Base-by-base conservation (phyloP, 2,329 filamentous ascomycete genomes). In the Beauveria sp. region DNA sequence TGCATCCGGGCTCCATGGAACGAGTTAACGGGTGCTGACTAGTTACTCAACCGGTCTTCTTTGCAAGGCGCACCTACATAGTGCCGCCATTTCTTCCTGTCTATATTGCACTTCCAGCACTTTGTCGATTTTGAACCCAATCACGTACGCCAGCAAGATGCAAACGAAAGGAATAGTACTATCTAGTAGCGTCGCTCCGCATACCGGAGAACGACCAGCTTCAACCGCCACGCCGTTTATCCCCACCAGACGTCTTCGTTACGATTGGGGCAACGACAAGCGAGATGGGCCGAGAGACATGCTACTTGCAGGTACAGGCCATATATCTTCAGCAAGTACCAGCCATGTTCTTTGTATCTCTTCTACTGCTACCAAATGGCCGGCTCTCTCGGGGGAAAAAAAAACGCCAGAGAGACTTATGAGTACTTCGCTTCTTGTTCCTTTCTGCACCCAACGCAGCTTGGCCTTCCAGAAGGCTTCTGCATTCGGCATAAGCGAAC, bases 231-330 rank as follows among this genome's bases (percentile, higher is more conserved):
- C 26, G 34, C 41, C 22, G 48, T 44, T 55, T 55, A 20, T 30
- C 58, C 58, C 58, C 58, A 60, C 51, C 51, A 44, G 20, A 34
- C n/a, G 58, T 41, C 43, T 54, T 2, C 40, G 53, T 26, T 44
- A 55, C 58, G 22, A 28, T 60, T 60, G 44, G 41, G 30, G 58
- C 41, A 60, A 54, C 43, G 58, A 41, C 58, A 60, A 60, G 58
- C 58, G 58, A 60, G 58, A 54, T 40, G 50, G 51, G 30, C 43
- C 50, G 50, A 18, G 22, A 43, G 9, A 34, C n/a, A 43, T 50
- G 16, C 37, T 59, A 22, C 34, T 51, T 18, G 24, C 16, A 22
- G 47, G 18, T 52, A 59, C 34, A 22, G 12, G 22, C 8, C n/a
- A 30, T 30, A 7, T 28, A 43, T 59, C 1, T 12, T 18, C n/a